Base-by-base conservation (phyloP, 352 stramenopile species). In the Phytophthora multivora region DNA sequence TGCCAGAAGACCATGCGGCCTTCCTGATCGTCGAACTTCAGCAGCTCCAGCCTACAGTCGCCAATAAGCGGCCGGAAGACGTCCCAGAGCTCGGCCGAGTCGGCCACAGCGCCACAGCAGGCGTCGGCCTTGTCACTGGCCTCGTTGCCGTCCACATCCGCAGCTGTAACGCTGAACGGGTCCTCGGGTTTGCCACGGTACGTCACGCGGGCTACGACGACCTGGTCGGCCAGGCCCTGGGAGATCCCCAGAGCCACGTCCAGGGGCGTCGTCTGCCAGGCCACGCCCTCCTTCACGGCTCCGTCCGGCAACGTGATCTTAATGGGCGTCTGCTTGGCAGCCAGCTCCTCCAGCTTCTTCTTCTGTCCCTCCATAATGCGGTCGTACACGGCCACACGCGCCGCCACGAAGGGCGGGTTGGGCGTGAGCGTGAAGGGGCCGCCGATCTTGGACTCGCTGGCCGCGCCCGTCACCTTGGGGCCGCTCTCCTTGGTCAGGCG, bases 11-110 rank as follows among this genome's bases (percentile, higher is more conserved):
- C 90, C 87, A 94, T 92, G 45, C 98, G 94, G 13, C 96, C 97
- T 55, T 99, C 97, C 16, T 86, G 77, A 62, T 99, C 96, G 35
- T 99, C 95, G 75, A 99, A 99, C 80, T 99, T 99, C 49, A 99
- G 85, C 62, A 99, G 85, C 73, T 98, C 87, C 38, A 99, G 77
- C 57, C 92, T 91, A 58, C 95, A 98, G 74, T 97, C 89, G 46
- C 98, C 97, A 45, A 99, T 98, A 13, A 99, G 81, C 16, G 97
- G 96, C 13, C 97, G 90, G 51, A 89, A 98, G 48, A 99, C 88
- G 79, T 99, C 97, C 97, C 97, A 99, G 19, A 99, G 80, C 72
- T 98, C 80, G 15, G 77, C 71, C 45, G 89, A 72, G 54, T 71
- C 65, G 30, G 75, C 66, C 39, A 81, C 71, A n/a, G 70, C 71